phyloP scores from a whole-genome alignment of 768 basidiomycete genomes.

The Polyporus arcularius region DNA sequence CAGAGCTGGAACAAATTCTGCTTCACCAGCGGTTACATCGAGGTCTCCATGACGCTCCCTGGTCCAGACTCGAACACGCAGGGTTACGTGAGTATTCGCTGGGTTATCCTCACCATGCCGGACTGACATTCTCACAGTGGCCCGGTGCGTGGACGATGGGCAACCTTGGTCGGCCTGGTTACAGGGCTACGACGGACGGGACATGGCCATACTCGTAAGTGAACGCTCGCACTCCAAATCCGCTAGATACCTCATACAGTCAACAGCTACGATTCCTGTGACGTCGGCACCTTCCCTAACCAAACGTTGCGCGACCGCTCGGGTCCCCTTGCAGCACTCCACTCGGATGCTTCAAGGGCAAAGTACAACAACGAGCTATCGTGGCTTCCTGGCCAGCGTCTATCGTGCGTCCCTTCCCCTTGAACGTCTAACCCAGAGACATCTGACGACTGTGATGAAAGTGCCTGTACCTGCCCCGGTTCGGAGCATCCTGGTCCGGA shows the following conservation, averaged over 20 bases:
- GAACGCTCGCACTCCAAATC: neutral
- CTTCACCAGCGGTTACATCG: constrained; percentile 76
- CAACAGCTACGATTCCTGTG: constrained; percentile 53
- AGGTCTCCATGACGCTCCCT: constrained; percentile 61
- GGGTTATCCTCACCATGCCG: constrained; percentile 2
- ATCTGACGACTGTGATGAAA: constrained; percentile 23
- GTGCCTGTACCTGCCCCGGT: constrained; percentile 74
- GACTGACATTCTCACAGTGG: constrained; percentile 51
- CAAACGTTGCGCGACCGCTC: constrained; percentile 48
- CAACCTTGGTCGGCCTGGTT: constrained; percentile 82
- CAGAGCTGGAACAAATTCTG: constrained; percentile 93
- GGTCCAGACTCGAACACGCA: constrained; percentile 54
- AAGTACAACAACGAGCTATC: constrained; percentile 65
- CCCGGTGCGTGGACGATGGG: constrained; percentile 90
- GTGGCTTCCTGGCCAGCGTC: constrained; percentile 76
- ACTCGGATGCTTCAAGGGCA: constrained; percentile 45
- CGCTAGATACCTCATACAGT: neutral
- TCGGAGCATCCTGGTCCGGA: constrained; percentile 79
- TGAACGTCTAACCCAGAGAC: neutral
- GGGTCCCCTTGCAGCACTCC: constrained; percentile 63
- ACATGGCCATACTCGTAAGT: constrained; percentile 80
- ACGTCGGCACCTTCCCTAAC: constrained; percentile 58
- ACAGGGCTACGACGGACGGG: constrained; percentile 77
- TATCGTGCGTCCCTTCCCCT: constrained; percentile 49
- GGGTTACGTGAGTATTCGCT: constrained; percentile 42